Evolutionary conservation across 2,329 filamentous ascomycete species (phyloP).

Genomic region (Hypoxylon rubiginosum): DNA sequence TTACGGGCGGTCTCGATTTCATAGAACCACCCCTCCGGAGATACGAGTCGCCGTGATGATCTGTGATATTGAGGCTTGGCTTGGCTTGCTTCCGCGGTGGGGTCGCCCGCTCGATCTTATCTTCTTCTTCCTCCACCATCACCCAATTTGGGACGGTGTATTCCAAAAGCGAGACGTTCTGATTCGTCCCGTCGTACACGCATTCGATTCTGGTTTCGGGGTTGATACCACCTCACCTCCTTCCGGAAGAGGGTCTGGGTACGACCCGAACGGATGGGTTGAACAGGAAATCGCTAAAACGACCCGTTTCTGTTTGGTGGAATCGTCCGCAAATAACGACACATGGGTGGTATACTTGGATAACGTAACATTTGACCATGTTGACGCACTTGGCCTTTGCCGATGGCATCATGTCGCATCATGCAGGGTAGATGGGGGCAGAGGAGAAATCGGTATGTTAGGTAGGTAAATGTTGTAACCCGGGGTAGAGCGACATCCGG

Average conservation of each 20-base stretch:
- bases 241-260: slow-evolving; percentile 14
- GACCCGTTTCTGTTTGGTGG: background rate
- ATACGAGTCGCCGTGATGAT: background rate
- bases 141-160: background rate
- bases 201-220: background rate
- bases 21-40: background rate
- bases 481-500: background rate
- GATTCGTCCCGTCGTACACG: slow-evolving; percentile 13
- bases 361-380: slow-evolving; percentile 3
- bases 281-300: background rate
- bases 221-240: slow-evolving; percentile 16
- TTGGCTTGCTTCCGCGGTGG: too few relatives aligned
- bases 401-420: background rate
- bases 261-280: background rate
- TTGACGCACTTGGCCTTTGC: background rate
- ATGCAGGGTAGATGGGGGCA: background rate
- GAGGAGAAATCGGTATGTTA: background rate
- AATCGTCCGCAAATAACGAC: background rate
- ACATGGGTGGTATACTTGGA: background rate
- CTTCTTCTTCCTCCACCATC: background rate
- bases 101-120: background rate
- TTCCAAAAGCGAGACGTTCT: background rate
- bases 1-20: background rate
- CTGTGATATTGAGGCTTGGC: background rate
- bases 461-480: background rate